phyloP scores from a whole-genome alignment of 306 rosid species.

The Vigna radiata region DNA sequence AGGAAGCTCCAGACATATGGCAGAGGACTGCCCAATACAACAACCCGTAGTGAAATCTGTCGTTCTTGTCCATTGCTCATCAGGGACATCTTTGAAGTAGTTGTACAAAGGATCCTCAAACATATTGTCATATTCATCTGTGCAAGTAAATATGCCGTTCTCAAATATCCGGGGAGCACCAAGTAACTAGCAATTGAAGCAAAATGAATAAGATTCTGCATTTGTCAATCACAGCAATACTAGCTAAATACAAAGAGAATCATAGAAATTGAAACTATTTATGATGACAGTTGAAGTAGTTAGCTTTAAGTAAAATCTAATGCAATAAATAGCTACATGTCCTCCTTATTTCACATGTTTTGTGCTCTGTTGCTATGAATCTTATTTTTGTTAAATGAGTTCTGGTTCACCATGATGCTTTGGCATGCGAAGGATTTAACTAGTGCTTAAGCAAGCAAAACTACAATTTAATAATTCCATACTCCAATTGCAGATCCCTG shows the following conservation, averaged over 20 bases:
- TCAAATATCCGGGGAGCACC: conserved; percentile 82
- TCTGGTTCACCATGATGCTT: no score
- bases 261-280: background rate
- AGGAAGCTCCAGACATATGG: conserved; percentile 74
- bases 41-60: background rate
- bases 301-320: background rate
- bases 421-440: no score
- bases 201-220: conserved; percentile 18
- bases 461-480: background rate
- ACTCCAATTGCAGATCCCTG: background rate
- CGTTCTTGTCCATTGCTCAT: conserved; percentile 75
- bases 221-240: conserved; percentile 1
- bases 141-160: conserved; percentile 40
- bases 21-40: conserved; percentile 68
- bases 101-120: conserved; percentile 50
- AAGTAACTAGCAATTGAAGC: conserved; percentile 52
- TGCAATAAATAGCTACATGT: no score
- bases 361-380: no score
- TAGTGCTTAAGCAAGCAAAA: background rate
- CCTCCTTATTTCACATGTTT: no score
- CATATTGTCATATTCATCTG: background rate
- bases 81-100: conserved; percentile 50
- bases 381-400: no score
- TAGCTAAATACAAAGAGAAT: background rate
- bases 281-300: conserved; percentile 3